Evolutionary conservation across 2,329 filamentous ascomycete genomes (phyloP), one percentile per base, ranked within the genome.

Genomic region (Paecilomyces fulvus): DNA sequence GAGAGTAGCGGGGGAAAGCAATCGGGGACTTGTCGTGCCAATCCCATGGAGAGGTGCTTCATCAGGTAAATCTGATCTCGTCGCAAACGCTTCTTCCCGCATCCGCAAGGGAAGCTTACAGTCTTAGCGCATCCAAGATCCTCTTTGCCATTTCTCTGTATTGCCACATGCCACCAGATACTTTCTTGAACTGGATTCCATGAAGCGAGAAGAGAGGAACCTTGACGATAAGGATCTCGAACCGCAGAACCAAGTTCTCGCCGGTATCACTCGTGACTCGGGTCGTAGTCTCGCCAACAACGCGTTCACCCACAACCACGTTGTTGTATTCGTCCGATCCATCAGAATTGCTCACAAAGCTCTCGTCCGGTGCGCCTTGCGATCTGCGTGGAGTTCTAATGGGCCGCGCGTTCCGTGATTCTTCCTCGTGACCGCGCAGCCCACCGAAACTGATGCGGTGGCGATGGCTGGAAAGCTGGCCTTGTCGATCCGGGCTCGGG

Each of bases 131-230:
- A 68, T 88, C 85, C 64, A 99, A 78, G 66, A 99, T 96, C 65
- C 91, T 91, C 73, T 96, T 92, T 33, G 94, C 94, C 91, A 97
- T 95, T 68, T 90, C 92, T 79, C 96, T 96, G 77, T 95, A 99
- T 73, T 96, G 92, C 92, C 92, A 97, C 57, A 94, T 97, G 58
- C 95, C 92, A 33, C 94, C 92, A 56, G 89, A 84, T 63, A 97
- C 87, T 70, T 94, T 91, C 80, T 99, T 99, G 79, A 99, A 99
- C 72, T 97, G 94, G 59, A 99, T 92, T 52, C 94, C 94, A 68
- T 99, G 92, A 56, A 99, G 76, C 48, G 88, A 91, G 59, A 99
- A 84, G 53, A 99, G 78, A 11, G 94, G 94, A 25, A 99, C 91
- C 75, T 99, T 99, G 70, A 99, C 94, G 64, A 99, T 94, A 63